Evolutionary conservation across 352 stramenopile species (phyloP), one percentile per base, ranked within the genome.

Genomic region (Pythium plurisporium): DNA sequence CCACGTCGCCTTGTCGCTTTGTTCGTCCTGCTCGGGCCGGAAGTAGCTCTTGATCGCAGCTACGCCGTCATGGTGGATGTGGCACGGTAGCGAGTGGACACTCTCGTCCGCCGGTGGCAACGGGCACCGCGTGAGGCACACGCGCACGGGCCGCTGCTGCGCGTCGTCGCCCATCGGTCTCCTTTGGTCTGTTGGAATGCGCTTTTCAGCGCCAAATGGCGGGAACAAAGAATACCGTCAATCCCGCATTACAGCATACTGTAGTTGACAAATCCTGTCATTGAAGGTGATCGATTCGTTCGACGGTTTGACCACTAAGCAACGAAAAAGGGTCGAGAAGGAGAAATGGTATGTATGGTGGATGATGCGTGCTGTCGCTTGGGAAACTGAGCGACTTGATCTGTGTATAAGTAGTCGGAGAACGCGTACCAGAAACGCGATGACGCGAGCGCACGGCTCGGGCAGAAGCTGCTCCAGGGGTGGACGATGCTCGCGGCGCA

Each of bases 401-500:
- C 37, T 23, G 30, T 36, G 30, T 36, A 36, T n/a, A n/a, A n/a
- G n/a, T n/a, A n/a, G n/a, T n/a, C n/a, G n/a, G n/a, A n/a, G n/a
- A n/a, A n/a, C n/a, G n/a, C 76, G 59, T 78, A 81, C 60, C 69
- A 82, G 72, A 84, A 82, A 51, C 76, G 79, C 25, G 81, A 93
- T 62, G 79, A 90, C 51, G 78, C 83, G 29, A 93, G 80, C 68
- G 73, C 78, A 44, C 64, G 81, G 11, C 67, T 93, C 49, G 81
- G 77, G 57, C 76, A 93, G 65, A 91, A 91, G 61, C 87, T 93
- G 67, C 69, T 93, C 29, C 82, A 89, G 76, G 83, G 83, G 9
- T 94, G 83, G 83, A 88, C 82, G 27, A 78, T 94, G 66, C 69
- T 94, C 10, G 81, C 70, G 3, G 42, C 72, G 23, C 83, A 77